Evolutionary conservation across 2,329 filamentous ascomycete genomes (phyloP), one percentile per base, ranked within the genome.

Genomic region (Clarireedia paspali): DNA sequence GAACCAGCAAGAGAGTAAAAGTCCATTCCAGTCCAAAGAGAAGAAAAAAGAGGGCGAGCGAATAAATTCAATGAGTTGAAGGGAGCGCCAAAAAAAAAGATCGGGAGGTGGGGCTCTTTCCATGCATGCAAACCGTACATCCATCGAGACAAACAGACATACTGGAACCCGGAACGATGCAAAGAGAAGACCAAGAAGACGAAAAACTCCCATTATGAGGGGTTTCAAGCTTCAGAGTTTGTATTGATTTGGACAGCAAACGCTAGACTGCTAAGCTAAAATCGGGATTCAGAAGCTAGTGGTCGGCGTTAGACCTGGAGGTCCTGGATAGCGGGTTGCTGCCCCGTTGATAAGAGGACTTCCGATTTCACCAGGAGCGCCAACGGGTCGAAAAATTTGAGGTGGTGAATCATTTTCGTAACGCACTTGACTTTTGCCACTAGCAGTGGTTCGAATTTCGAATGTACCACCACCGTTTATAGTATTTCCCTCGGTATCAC

Each of bases 401-500:
- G 70, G 74, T 53, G 72, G 74, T 23, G 69, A 72, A 63, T 81
- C 79, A 14, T 79, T 75, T 55, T 85, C 76, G 72, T 80, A 84
- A 15, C 80, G 75, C 51, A 86, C 77, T 14, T 59, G 63, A 23
- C 40, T 53, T 12, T 59, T 62, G 14, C 62, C 62, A 51, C 64
- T 62, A 5, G 51, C 60, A 55, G 67, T 63, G 50, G 59, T 52
- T 17, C 67, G 65, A 45, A 68, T 62, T n/a, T 88, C 83, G 67
- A 99, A 95, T 26, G 81, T 86, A n/a, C 94, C 94, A 46, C 92
- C 92, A 47, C 94, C 94, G 65, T 97, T 97, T 57, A 85, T 83
- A 2, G 75, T 69, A 65, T 87, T 95, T 56, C 94, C 94, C 69
- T 96, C 89, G 0, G 92, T 96, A 65, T 97, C 92, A 70, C 89